Conservation (phyloP, 257 asterid genomes). For the Ilex aquifolium region DNA sequence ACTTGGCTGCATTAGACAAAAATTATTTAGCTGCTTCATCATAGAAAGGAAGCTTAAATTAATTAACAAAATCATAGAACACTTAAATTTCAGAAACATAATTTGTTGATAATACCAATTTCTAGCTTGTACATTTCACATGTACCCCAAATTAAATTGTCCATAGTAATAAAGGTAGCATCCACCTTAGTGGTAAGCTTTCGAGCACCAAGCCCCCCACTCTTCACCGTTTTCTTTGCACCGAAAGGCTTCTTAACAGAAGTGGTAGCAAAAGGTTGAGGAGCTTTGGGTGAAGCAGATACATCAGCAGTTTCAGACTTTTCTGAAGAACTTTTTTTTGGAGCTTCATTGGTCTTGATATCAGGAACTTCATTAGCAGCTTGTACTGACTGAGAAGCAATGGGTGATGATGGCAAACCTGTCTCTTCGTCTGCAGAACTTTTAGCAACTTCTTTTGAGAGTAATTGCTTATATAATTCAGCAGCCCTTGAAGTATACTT, state of each 20-base stretch:
- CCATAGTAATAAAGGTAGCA: conserved; percentile 2
- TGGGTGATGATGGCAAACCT: conserved; percentile 66
- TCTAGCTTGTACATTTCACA: not conserved
- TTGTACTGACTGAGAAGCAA: conserved; percentile 53
- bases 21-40: not conserved
- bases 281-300: conserved; percentile 63
- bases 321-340: conserved; percentile 36
- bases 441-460: conserved; percentile 90
- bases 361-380: conserved; percentile 67
- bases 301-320: conserved; percentile 48
- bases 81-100: not conserved
- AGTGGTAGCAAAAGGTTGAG: conserved; percentile 41
- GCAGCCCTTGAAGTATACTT: conserved; percentile 98
- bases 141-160: not conserved
- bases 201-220: conserved; percentile 91
- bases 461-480: conserved; percentile 79
- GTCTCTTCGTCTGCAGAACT: conserved; percentile 68
- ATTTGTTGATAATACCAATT: too few relatives aligned
- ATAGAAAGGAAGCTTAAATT: not conserved
- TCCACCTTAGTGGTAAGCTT: conserved; percentile 80
- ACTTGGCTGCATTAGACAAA: conserved; percentile 53
- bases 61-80: not conserved
- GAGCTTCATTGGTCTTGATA: conserved; percentile 34
- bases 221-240: conserved; percentile 75
- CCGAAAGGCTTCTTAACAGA: conserved; percentile 72